Conservation (phyloP, 331 rosid species). For the Dryas integrifolia region DNA sequence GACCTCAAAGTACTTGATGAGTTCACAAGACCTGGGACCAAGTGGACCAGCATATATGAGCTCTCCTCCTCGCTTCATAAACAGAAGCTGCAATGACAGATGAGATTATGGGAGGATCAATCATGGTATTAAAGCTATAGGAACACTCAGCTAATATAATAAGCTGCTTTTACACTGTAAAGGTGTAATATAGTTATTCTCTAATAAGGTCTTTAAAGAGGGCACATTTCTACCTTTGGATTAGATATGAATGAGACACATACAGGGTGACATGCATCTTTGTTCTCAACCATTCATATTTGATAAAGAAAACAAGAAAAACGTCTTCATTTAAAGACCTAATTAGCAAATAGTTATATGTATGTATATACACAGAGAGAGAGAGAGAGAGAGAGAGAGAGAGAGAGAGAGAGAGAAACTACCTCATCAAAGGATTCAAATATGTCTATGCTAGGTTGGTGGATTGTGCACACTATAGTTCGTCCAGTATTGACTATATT, state of each 20-base stretch:
- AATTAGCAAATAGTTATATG: too few species aligned
- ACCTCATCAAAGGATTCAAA: conserved; percentile 99
- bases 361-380: background rate
- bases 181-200: too few species aligned
- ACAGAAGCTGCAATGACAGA: conserved; percentile 66
- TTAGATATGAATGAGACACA: too few species aligned
- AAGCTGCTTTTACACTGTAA: too few species aligned
- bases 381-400: background rate
- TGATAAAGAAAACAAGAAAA: too few species aligned
- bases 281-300: too few species aligned
- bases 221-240: too few species aligned
- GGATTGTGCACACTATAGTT: conserved; percentile 97
- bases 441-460: conserved; percentile 98
- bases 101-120: conserved; percentile 24
- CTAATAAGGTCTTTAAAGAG: too few species aligned
- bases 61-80: conserved; percentile 98
- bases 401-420: conserved; percentile 9
- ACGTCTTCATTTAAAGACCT: too few species aligned
- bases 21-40: conserved; percentile 82
- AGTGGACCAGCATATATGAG: conserved; percentile 98
- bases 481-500: conserved; percentile 97
- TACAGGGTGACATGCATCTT: too few species aligned
- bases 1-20: conserved; percentile 88
- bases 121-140: background rate
- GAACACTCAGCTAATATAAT: too few species aligned